Evolutionary conservation across 176 grass and related monocot species (phyloP), one percentile per base, ranked within the genome.

Genomic region (Otatea glauca): DNA sequence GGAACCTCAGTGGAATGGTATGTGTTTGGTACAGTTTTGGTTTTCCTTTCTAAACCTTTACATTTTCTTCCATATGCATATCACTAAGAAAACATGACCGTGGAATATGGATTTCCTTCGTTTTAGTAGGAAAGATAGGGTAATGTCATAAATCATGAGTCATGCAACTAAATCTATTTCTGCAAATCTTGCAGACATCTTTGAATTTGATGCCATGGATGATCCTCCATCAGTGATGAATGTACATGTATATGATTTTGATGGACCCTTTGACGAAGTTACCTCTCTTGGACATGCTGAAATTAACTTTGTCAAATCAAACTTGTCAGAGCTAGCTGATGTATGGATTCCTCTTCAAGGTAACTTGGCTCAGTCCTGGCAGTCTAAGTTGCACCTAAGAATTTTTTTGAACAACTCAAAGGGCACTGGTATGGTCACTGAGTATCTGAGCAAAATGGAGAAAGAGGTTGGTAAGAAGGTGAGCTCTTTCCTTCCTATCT

Each of bases 401-500:
- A 94, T 98, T 64, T 93, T 98, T 77, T 79, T 98, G 77, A 95
- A 88, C 74, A 98, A 98, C 72, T 93, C 93, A 55, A 92, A 86
- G 75, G 91, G 96, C 11, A 90, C 80, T 39, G 88, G 87, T 71
- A 80, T 93, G 88, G 82, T 95, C 38, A 82, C 73, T 9, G 88
- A 98, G 21, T 95, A 94, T 85, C 56, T 98, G 71, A 94, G 86
- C 54, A 94, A 92, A 85, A 87, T 98, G 93, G 96, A 98, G 88
- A 98, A 98, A 88, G 93, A 98, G 78, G 91, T 98, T 83, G 96
- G 93, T 42, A 94, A 95, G 86, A 96, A 96, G 93, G 96, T 98
- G 77, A 90, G 83, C 61, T 53, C 9, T 65, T 76, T 51, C 20
- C 25, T 68, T 60, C 35, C 43, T 47, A 64, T 74, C 0, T 74